These are phyloP conservation scores for Pyrus betulifolia DNA, from an alignment of 306 rosid species.

Conservation along the genomic window DNA sequence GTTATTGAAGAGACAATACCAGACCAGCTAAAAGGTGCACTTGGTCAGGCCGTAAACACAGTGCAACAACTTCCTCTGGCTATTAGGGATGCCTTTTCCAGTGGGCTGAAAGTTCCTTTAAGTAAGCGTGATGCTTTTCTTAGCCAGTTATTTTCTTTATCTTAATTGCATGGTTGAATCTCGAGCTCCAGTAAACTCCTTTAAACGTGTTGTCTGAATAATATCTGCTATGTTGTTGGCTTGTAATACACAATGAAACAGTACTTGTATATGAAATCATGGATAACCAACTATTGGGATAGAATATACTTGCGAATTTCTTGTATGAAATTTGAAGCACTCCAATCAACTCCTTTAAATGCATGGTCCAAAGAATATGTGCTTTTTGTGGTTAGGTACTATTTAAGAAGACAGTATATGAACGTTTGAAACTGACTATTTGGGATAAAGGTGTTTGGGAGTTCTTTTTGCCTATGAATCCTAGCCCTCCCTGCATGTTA, in stretches of 20 bases:
- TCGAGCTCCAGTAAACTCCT: background rate
- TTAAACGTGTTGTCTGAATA: background rate
- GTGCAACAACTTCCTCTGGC: constrained; percentile 81
- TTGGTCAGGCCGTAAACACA: constrained; percentile 64
- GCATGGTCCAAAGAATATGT: background rate
- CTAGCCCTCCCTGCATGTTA: background rate
- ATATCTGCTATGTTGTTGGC: background rate
- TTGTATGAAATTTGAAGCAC: background rate
- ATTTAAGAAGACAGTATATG: background rate
- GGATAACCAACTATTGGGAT: background rate
- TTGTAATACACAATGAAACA: background rate
- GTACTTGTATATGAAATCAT: background rate
- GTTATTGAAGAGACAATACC: constrained; percentile 78
- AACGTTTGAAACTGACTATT: background rate
- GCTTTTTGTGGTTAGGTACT: background rate
- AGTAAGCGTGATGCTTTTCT: constrained; percentile 35
- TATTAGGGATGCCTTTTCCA: constrained; percentile 54
- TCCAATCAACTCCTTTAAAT: background rate
- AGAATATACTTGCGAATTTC: background rate
- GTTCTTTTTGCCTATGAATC: background rate
- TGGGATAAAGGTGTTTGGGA: background rate
- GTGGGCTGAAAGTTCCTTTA: constrained; percentile 79
- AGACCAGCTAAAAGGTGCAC: constrained; percentile 77
- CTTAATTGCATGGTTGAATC: background rate
- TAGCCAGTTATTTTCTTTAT: background rate